Evolutionary conservation across 176 grass and related monocot genomes (phyloP), one percentile per base, ranked within the genome.

Genomic region (Oryza australiensis): DNA sequence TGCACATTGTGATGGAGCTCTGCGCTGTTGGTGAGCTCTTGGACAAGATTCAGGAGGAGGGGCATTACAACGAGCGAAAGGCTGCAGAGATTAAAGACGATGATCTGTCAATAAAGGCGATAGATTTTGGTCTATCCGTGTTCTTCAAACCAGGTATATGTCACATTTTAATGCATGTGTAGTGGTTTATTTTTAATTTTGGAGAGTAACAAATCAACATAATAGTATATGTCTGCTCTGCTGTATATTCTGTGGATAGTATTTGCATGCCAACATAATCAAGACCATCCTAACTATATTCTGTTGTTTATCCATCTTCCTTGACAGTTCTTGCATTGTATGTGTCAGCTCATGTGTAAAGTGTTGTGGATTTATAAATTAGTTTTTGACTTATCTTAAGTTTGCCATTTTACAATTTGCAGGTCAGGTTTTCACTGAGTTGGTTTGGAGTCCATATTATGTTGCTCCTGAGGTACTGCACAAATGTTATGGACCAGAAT

Each of bases 1-100:
- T 99, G 16, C 87, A 99, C 82, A 95, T 99, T 42, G 89, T 99
- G 62, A 99, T 99, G 96, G 96, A 99, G 85, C 80, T 99, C 27
- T 94, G 93, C 12, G 62, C 86, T 20, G 93, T 93, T 62, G 96
- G 96, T 26, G 96, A 99, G 81, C 89, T 99, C 24, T 99, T 99
- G 76, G 96, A 95, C 41, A 83, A 77, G 35, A 93, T 99, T 82
- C 90, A 80, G 12, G 80, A 89, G 46, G 83, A 88, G 42, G 93
- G 93, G 1, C 87, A 86, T 90, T 91, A 91, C 84, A 90, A 91
- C 11, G 93, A 99, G 83, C 81, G 59, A 79, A 95, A 91, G 85
- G 91, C 96, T n/a, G 93, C 93, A 68, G 85, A 94, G 64, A 86
- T 99, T 30, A 87, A 87, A 83, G 85, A 89, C 40, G 91, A 99